Conservation (phyloP, 2,329 filamentous ascomycete species). For the Tolypocladium paradoxum region DNA sequence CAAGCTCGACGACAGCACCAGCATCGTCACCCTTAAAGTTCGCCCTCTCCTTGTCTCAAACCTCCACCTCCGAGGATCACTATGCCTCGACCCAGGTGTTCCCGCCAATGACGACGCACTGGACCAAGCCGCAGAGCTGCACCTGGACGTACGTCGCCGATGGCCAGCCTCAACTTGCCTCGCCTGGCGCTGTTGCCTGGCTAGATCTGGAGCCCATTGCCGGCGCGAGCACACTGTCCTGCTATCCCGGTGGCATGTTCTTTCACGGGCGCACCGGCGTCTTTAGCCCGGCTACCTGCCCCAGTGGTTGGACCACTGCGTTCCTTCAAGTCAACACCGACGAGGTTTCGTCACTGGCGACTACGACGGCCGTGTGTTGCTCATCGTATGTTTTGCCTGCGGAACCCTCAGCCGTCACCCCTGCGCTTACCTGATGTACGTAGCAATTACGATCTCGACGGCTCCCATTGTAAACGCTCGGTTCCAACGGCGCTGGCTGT, state of each 20-base stretch:
- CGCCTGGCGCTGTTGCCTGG: constrained; percentile 21
- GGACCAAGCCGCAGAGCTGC: constrained; percentile 23
- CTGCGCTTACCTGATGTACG: constrained; percentile 6
- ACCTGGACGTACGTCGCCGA: constrained; percentile 27
- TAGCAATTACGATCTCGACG: constrained; percentile 24
- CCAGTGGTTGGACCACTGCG: constrained; percentile 28
- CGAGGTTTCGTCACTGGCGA: constrained; percentile 15
- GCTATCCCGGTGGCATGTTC: constrained; percentile 31
- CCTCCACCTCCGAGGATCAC: constrained; percentile 2
- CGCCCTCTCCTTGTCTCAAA: neutral
- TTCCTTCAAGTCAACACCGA: constrained; percentile 19
- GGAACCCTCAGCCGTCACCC: neutral
- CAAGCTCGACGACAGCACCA: constrained; percentile 2
- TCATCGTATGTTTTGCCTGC: constrained; percentile 25
- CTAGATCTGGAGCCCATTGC: constrained; percentile 24
- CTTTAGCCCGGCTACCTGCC: constrained; percentile 29
- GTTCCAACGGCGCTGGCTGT: constrained; percentile 25
- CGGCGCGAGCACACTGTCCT: constrained; percentile 26
- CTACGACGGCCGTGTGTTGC: constrained; percentile 29
- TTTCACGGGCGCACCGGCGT: constrained; percentile 23
- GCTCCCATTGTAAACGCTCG: constrained; percentile 22
- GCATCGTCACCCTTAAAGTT: constrained; percentile 5
- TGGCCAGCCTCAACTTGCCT: constrained; percentile 10
- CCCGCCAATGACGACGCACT: constrained; percentile 27
- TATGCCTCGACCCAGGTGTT: constrained; percentile 11